Percentiles rank a stretch among this genome's conserved stretches.
These are phyloP conservation scores for Ceratobasidium sp. DNA, from an alignment of 1,284 basidiomycete genomes.

Conservation along the genomic window DNA sequence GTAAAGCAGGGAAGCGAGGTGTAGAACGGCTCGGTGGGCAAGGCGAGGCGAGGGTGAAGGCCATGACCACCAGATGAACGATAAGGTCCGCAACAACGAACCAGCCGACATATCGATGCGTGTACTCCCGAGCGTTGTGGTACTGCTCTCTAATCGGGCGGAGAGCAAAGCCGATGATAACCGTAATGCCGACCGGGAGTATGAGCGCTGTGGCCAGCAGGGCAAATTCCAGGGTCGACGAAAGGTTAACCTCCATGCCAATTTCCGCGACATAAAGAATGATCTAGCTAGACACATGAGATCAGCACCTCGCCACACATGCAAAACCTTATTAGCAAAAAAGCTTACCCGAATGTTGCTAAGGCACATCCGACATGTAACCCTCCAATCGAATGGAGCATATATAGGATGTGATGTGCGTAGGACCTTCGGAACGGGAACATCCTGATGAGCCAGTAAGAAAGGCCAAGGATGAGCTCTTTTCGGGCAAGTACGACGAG, in stretches of 20 bases:
- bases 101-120: conserved; percentile 41
- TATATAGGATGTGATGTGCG: conserved; percentile 33
- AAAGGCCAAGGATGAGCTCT: conserved; percentile 4
- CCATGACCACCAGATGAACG: conserved; percentile 12
- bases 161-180: conserved; percentile 35
- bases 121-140: conserved; percentile 41
- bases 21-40: conserved; percentile 2
- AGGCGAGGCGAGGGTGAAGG: conserved; percentile 16
- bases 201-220: conserved; percentile 21
- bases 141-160: conserved; percentile 33
- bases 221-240: conserved; percentile 25
- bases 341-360: conserved; percentile 30
- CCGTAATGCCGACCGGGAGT: conserved; percentile 11
- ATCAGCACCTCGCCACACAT: neutral
- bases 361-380: conserved; percentile 43
- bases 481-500: conserved; percentile 29
- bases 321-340: neutral
- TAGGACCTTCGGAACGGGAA: conserved; percentile 37
- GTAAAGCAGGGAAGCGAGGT: conserved; percentile 36
- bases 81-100: conserved; percentile 32
- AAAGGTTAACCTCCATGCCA: neutral
- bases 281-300: conserved; percentile 20
- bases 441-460: conserved; percentile 2
- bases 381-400: conserved; percentile 34
- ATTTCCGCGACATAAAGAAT: conserved; percentile 11